Evolutionary conservation across 345 rosid genomes (phyloP), one percentile per base, ranked within the genome.

Genomic region (Heritiera fomes): DNA sequence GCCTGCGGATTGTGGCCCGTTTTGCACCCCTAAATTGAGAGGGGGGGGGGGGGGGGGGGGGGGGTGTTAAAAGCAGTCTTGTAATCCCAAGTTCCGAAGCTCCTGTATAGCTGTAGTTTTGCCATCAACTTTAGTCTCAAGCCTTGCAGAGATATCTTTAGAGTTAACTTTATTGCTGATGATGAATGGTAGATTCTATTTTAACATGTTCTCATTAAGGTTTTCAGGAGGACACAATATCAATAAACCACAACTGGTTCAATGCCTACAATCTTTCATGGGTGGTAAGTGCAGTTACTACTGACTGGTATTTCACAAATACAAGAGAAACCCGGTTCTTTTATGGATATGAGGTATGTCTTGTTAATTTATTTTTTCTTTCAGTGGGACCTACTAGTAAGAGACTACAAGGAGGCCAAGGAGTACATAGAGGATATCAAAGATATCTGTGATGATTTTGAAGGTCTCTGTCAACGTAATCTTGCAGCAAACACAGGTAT

Each of bases 171-270:
- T 14, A 28, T 43, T 18, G 20, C 77, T 13, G 11, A 14, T 45
- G 28, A 72, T 52, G 46, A 32, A 34, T 34, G 3, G 38, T 34
- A 34, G 38, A 34, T 34, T 34, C 61, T 49, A 7, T 60, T 45
- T 53, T 7, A 75, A 75, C n/a, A 41, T 41, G n/a, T 67, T 7
- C 78, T 30, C 52, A 46, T 46, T 6, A 52, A 32, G 15, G 17
- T 75, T 87, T 86, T 75, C 87, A 93, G 99, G 98, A 95, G 83
- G 98, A 95, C 65, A 91, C 97, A 5, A 86, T 93, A 86, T 93
- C 97, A 20, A 95, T 95, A 88, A 93, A 92, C 84, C 99, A 95
- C 84, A 95, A 93, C 76, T 93, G 99, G 99, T 90, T 93, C 86
- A 93, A 95, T 62, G 94, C 88, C 14, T 86, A 91, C 84, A 94